Percentiles rank a stretch among this genome's conserved stretches.
phyloP scores from a whole-genome alignment of 2,329 filamentous ascomycete genomes.

The Tothia fuscella region DNA sequence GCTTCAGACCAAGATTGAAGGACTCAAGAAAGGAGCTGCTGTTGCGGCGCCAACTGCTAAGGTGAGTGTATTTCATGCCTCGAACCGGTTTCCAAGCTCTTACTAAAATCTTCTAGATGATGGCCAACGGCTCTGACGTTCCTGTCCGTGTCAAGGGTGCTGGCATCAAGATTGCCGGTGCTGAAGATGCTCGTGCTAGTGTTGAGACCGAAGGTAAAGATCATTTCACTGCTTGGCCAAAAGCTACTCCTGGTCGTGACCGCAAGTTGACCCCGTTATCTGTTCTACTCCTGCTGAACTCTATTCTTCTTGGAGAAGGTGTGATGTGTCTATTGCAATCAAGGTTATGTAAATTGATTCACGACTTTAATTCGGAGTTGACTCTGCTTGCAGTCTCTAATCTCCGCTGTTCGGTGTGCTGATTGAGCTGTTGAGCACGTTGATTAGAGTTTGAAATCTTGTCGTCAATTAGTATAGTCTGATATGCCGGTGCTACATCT shows the following conservation, averaged over 20 bases:
- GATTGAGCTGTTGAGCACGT: too few species aligned
- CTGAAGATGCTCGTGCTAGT: background rate
- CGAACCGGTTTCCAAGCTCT: background rate
- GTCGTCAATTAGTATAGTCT: too few species aligned
- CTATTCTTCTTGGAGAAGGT: too few species aligned
- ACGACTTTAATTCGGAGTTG: background rate
- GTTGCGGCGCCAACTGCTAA: background rate
- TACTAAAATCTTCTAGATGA: background rate
- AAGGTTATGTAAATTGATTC: background rate
- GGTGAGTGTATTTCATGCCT: background rate
- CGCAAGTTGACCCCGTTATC: background rate
- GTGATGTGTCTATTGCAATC: background rate
- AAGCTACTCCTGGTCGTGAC: background rate
- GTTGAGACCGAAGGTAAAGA: conserved; percentile 7
- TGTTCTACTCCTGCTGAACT: background rate
- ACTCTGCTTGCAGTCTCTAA: too few species aligned
- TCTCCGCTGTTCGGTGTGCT: too few species aligned
- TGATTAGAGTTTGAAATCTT: too few species aligned
- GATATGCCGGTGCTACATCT: too few species aligned
- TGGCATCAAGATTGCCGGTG: background rate
- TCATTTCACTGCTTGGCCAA: conserved; percentile 6
- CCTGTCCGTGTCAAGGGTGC: background rate
- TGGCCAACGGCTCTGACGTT: background rate
- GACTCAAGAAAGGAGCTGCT: background rate
- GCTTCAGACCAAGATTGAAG: background rate